Evolutionary conservation across 73 alveolate species (phyloP).

Genomic region (Diophrys appendiculata): DNA sequence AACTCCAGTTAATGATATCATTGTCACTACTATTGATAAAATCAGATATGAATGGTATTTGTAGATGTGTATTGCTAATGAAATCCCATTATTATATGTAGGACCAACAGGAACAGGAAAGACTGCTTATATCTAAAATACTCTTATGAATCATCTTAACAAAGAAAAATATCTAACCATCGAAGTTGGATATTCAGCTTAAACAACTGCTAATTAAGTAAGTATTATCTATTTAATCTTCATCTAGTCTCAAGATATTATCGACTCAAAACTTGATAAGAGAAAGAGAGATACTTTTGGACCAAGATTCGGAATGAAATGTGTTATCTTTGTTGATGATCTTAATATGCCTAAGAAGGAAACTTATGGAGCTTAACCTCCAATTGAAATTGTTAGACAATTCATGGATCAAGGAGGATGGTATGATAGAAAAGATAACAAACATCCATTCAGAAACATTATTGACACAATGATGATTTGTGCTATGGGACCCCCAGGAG

Average conservation of each 20-base stretch:
- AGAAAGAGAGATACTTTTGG: slow-evolving; percentile 85
- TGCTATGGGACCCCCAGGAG: slow-evolving; percentile 99
- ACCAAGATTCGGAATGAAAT: slow-evolving; percentile 88
- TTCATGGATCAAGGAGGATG: slow-evolving; percentile 99
- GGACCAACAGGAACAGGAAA: slow-evolving; percentile 99
- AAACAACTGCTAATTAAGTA: slow-evolving; percentile 88
- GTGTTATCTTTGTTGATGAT: slow-evolving; percentile 98
- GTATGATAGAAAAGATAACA: slow-evolving; percentile 97
- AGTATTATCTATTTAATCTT: too few species aligned
- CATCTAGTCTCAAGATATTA: slow-evolving; percentile 93
- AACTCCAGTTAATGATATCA: slow-evolving; percentile 91
- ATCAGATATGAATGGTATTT: slow-evolving; percentile 91
- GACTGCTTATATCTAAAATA: slow-evolving; percentile 92
- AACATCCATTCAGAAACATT: slow-evolving; percentile 96
- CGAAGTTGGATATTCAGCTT: slow-evolving; percentile 98
- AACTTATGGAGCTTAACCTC: slow-evolving; percentile 99
- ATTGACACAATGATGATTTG: slow-evolving; percentile 92
- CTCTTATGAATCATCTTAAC: slow-evolving; percentile 75
- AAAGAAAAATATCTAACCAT: slow-evolving; percentile 93
- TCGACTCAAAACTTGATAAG: slow-evolving; percentile 90
- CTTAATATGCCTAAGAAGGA: slow-evolving; percentile 99
- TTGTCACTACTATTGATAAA: slow-evolving; percentile 98
- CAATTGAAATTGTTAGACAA: slow-evolving; percentile 98
- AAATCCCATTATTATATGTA: slow-evolving; percentile 91
- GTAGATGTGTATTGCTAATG: slow-evolving; percentile 81